Base-by-base conservation (phyloP, 164 flowering plant species). In the Aristolochia californica region DNA sequence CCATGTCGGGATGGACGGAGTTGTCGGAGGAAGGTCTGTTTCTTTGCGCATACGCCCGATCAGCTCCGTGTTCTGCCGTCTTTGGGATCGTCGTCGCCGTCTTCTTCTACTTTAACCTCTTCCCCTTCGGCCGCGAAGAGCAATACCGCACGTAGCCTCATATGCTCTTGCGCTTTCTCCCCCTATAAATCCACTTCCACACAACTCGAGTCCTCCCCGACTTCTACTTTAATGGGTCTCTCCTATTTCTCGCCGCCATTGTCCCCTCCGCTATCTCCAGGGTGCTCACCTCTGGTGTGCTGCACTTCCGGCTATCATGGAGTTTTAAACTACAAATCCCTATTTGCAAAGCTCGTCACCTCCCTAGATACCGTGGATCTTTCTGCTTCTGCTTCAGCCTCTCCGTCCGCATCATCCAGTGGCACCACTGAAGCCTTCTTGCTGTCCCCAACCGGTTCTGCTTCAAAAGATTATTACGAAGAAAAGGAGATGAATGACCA, bases 41-140 rank as follows among this genome's bases (percentile, higher is more conserved):
- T 91, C 72, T 91, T 91, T 56, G 98, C 98, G 1, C 98, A 91
- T 70, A 59, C 88, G 0, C 75, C 85, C 1, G 77, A 75, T 4
- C 80, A 91, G 77, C 87, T 91, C 2, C 80, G 98, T 0, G 25
- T 80, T 5, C 22, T 78, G 34, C 78, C 75, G 22, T 14, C n/a
- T 11, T 26, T n/a, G 20, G 49, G 20, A 9, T 45, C 61, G 23
- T 2, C 0, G 7, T 4, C 17, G 25, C 66, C 84, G 74, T 0
- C 75, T 68, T 16, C 79, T 48, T 62, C 81, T n/a, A n/a, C n/a
- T n/a, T n/a, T n/a, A n/a, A n/a, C n/a, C 71, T 14, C 71, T 62
- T 34, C 40, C 11, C 40, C 40, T n/a, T n/a, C n/a, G n/a, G n/a
- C n/a, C 11, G 40, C 11, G 40, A 34, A 34, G 40, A 2, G 7